Evolutionary conservation across 192 early-diverging fungal genomes (phyloP).

Genomic region (Entophlyctis luteolus): DNA sequence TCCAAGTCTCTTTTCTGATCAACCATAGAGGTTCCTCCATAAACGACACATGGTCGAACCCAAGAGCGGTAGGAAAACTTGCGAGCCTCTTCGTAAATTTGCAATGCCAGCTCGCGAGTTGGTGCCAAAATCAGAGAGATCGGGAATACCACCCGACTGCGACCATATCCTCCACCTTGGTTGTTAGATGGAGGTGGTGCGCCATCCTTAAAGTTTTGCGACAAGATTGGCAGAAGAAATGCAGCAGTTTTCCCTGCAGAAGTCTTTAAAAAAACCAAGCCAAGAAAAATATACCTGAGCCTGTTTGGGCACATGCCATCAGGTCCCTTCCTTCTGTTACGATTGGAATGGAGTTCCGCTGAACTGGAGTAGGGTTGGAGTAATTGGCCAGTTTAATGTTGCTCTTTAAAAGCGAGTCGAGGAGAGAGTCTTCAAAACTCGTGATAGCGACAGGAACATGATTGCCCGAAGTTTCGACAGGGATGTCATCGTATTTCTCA

Average conservation of each 20-base stretch:
- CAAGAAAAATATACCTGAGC: conserved; percentile 45
- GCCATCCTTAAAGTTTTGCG: conserved; percentile 82
- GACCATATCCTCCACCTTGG: conserved; percentile 29
- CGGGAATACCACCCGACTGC: conserved; percentile 54
- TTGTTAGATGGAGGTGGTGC: conserved; percentile 31
- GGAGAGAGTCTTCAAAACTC: conserved; percentile 63
- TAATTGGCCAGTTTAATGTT: conserved; percentile 89
- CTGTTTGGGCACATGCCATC: conserved; percentile 99
- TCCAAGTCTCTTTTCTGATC: conserved; percentile 83
- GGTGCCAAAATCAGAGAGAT: conserved; percentile 84
- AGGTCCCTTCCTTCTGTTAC: conserved; percentile 80
- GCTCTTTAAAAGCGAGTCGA: conserved; percentile 81
- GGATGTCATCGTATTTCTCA: conserved; percentile 98
- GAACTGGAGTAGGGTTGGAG: conserved; percentile 89
- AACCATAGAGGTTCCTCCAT: conserved; percentile 91
- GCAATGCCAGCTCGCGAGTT: conserved; percentile 91
- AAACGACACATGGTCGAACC: conserved; percentile 88
- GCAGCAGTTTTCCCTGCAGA: conserved; percentile 90
- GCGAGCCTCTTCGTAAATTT: conserved; percentile 88
- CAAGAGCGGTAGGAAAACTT: conserved; percentile 69
- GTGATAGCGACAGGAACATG: conserved; percentile 47
- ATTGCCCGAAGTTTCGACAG: conserved; percentile 79
- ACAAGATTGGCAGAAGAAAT: conserved; percentile 95
- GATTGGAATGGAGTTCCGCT: conserved; percentile 77
- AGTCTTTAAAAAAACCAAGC: background rate